Evolutionary conservation across 768 basidiomycete species (phyloP).

Genomic region (Scleroderma bovista): DNA sequence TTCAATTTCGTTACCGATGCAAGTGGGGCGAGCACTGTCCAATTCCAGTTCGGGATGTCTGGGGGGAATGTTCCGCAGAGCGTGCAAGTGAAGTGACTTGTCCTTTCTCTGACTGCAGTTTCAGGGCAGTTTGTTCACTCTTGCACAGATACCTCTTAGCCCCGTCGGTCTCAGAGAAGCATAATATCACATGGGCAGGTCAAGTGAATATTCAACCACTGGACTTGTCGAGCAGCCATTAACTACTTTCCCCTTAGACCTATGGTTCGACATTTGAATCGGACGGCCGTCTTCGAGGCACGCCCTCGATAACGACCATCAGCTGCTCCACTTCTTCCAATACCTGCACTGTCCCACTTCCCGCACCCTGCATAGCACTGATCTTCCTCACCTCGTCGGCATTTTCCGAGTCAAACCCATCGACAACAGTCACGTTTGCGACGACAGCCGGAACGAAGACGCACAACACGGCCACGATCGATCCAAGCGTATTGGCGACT

Average conservation of each 20-base stretch:
- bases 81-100: conserved; percentile 29
- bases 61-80: conserved; percentile 15
- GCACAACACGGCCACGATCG: conserved; percentile 26
- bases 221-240: background rate
- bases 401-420: conserved; percentile 4
- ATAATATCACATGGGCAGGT: conserved; percentile 45
- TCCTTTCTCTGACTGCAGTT: background rate
- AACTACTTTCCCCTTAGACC: conserved; percentile 11
- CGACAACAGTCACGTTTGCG: conserved; percentile 20
- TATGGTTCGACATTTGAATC: conserved; percentile 22
- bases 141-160: conserved; percentile 30
- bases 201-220: conserved; percentile 28
- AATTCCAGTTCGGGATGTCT: conserved; percentile 11
- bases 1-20: conserved; percentile 46
- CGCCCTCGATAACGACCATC: conserved; percentile 12
- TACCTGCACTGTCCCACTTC: conserved; percentile 20
- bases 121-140: background rate
- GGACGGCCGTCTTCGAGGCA: conserved; percentile 21
- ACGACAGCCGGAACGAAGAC: conserved; percentile 29
- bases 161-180: conserved; percentile 35
- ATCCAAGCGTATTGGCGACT: conserved; percentile 32
- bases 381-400: conserved; percentile 16
- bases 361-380: conserved; percentile 25
- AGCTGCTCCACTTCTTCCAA: conserved; percentile 13
- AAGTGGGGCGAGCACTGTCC: conserved; percentile 34